Evolutionary conservation across 805 yeast species (phyloP).

Genomic region (Starmera pachycereana): DNA sequence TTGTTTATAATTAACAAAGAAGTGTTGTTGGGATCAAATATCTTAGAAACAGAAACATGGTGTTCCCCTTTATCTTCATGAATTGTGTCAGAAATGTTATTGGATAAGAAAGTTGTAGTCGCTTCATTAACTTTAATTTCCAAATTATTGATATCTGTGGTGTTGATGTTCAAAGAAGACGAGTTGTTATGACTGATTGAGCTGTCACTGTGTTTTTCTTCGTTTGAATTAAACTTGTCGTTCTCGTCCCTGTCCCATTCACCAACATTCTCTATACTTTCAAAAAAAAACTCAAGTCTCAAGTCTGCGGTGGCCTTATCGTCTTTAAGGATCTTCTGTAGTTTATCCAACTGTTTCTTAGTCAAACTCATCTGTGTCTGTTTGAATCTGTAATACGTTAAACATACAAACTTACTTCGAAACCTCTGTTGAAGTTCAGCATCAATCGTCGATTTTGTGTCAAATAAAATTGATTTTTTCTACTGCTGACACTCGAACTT

Average conservation of each 20-base stretch:
- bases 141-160: not conserved
- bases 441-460: too few species aligned
- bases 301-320: not conserved
- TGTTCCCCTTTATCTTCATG: too few species aligned
- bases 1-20: not conserved
- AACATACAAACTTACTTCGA: too few species aligned
- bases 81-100: not conserved
- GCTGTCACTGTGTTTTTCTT: not conserved
- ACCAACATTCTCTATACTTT: not conserved
- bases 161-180: not conserved
- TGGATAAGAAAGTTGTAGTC: too few species aligned
- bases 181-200: not conserved
- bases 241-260: not conserved
- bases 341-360: not conserved
- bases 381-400: too few species aligned
- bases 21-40: not conserved
- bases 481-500: too few species aligned
- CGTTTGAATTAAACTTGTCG: not conserved
- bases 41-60: not conserved
- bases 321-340: not conserved
- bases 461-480: too few species aligned
- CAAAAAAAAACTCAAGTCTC: not conserved
- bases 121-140: not conserved
- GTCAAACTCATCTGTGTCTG: not conserved
- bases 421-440: too few species aligned